Base-by-base conservation (phyloP, 2,329 filamentous ascomycete species). In the Fusarium kyushuense region DNA sequence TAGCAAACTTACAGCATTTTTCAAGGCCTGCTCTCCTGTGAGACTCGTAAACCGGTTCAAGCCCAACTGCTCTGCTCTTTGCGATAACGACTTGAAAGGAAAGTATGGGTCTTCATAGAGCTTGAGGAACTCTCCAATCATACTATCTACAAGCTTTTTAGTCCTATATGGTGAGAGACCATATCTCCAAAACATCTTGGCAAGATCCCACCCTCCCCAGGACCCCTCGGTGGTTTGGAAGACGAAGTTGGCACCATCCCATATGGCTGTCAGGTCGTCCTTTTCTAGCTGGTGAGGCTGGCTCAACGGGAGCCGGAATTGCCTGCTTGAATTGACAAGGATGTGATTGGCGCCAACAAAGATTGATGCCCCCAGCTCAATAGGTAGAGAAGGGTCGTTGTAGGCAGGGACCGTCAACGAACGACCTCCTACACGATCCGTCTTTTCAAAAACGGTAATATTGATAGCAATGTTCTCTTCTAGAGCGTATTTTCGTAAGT, bases 311-410 rank as follows among this genome's bases (percentile, higher is more conserved):
- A 99, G 87, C n/a, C 87, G 87, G 75, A 97, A 94, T 16, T 87
- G 84, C 32, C 86, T 80, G 10, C 87, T 89, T 1, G 94, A 91
- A 55, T 92, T 89, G 72, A 90, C 87, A 38, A 99, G 85, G 73
- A 97, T 97, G 38, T 89, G 83, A 75, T 98, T 99, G 42, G 91
- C 87, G 48, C 90, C 78, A 43, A 98, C 92, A 76, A 98, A 99
- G 72, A 98, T 97, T 64, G 91, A 95, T 13, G 92, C 96, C 17
- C 96, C 96, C 1, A 98, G 84, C 78, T 99, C 96, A 35, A 97
- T 86, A 2, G 91, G 91, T 38, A 89, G 82, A 1, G 81, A 67
- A 3, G 89, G 83, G 71, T 95, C 85, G 67, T 87, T 85, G 76
- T 91, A 95, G 3, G 89, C 90, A 73, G 94, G 83, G 19, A 97